Conservation (phyloP, 257 asterid genomes). For the Leonotis leonurus region DNA sequence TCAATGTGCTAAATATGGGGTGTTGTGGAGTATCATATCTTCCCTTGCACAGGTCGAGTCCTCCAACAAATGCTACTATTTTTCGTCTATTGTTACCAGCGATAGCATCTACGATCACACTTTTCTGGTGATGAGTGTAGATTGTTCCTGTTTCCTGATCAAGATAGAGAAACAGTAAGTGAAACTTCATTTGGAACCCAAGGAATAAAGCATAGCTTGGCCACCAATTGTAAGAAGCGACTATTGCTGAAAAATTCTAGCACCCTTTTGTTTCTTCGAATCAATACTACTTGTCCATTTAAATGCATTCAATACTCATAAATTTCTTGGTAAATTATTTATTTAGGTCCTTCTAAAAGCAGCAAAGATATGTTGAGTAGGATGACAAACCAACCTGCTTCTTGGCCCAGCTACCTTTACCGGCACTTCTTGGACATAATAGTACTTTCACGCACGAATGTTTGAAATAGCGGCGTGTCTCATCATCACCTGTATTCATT, state of each 20-base stretch:
- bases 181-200: no score
- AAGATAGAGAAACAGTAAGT: slow-evolving; percentile 14
- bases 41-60: slow-evolving; percentile 86
- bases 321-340: no score
- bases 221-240: no score
- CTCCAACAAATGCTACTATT: slow-evolving; percentile 76
- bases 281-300: no score
- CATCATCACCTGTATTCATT: slow-evolving; percentile 87
- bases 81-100: slow-evolving; percentile 51
- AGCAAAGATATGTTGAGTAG: background rate
- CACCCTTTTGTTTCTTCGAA: no score
- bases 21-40: slow-evolving; percentile 86
- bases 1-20: slow-evolving; percentile 52
- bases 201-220: no score
- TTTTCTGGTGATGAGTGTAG: slow-evolving; percentile 94
- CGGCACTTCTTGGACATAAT: slow-evolving; percentile 80
- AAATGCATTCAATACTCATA: no score
- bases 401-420: slow-evolving; percentile 87
- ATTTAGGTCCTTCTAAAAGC: background rate
- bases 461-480: slow-evolving; percentile 84
- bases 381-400: slow-evolving; percentile 33
- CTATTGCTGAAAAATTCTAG: no score
- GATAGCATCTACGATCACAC: slow-evolving; percentile 72
- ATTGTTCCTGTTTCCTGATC: slow-evolving; percentile 82
- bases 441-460: slow-evolving; percentile 81